These are phyloP conservation scores for Suhomyces emberorum DNA, from an alignment of 805 yeast species.

Conservation along the genomic window DNA sequence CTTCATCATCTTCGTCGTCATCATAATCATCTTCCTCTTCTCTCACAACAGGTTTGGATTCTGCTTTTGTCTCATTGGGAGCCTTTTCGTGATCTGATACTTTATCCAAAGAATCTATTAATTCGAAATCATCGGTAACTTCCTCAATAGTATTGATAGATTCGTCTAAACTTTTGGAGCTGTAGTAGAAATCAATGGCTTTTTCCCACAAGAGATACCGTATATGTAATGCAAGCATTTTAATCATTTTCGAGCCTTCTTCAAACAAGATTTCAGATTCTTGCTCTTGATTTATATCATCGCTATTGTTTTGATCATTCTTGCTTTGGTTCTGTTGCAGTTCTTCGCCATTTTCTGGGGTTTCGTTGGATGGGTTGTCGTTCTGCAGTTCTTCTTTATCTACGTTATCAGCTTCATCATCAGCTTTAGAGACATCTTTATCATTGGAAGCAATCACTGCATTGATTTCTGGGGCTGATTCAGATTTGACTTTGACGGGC, in stretches of 20 bases:
- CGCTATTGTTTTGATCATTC: slow-evolving; percentile 26
- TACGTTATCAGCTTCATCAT: slow-evolving; percentile 19
- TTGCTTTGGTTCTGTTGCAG: slow-evolving; percentile 17
- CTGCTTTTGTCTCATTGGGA: slow-evolving; percentile 9
- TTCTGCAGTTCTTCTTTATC: slow-evolving; percentile 18
- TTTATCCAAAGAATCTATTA: slow-evolving; percentile 31
- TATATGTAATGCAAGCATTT: slow-evolving; percentile 53
- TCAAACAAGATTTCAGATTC: slow-evolving; percentile 25
- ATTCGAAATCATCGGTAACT: slow-evolving; percentile 31
- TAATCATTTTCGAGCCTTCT: slow-evolving; percentile 38
- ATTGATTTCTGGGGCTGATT: background rate
- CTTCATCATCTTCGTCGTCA: slow-evolving; percentile 20
- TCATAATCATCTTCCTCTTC: slow-evolving; percentile 37
- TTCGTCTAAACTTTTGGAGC: slow-evolving; percentile 13
- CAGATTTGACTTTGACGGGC: slow-evolving; percentile 1
- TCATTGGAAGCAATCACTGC: slow-evolving; percentile 5
- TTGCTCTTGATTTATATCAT: slow-evolving; percentile 14
- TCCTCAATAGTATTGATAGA: slow-evolving; percentile 25
- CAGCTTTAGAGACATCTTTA: slow-evolving; percentile 10
- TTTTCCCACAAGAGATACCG: slow-evolving; percentile 72
- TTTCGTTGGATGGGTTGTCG: background rate
- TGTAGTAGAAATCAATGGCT: slow-evolving; percentile 51
- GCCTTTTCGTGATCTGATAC: slow-evolving; percentile 15
- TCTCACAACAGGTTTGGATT: slow-evolving; percentile 18
- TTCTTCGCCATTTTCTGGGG: slow-evolving; percentile 23